phyloP scores from a whole-genome alignment of 2,329 filamentous ascomycete genomes.

The Diaporthe aspalathi region DNA sequence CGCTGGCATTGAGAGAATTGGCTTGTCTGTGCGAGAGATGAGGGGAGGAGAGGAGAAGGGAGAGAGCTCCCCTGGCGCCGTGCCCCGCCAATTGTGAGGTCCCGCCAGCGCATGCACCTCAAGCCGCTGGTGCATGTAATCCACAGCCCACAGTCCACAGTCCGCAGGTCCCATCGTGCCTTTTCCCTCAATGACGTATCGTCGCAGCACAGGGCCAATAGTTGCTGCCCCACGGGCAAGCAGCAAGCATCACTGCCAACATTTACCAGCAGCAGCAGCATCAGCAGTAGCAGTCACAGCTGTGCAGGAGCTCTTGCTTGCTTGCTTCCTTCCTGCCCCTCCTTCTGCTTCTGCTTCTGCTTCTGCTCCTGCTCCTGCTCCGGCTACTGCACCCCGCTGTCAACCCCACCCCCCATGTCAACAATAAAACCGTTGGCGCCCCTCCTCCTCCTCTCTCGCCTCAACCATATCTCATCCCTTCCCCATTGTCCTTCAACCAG shows the following conservation, averaged over 20 bases:
- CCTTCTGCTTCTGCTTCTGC: constrained; percentile 3
- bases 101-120: constrained; percentile 17
- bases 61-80: too few relatives aligned
- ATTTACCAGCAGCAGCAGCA: too few relatives aligned
- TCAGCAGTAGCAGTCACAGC: background rate
- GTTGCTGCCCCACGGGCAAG: background rate
- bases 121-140: constrained; percentile 19
- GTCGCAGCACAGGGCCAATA: background rate
- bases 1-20: background rate
- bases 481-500: background rate
- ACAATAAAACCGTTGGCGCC: constrained; percentile 21
- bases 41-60: too few relatives aligned
- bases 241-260: background rate
- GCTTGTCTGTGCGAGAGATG: background rate
- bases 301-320: constrained; percentile 2
- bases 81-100: constrained; percentile 15
- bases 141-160: too few relatives aligned
- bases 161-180: constrained; percentile 20
- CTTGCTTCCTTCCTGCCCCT: background rate
- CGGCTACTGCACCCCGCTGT: background rate
- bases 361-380: background rate
- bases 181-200: constrained; percentile 32
- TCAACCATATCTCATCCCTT: background rate
- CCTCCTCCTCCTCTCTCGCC: constrained; percentile 18
- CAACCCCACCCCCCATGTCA: constrained; percentile 1